Evolutionary conservation across 768 basidiomycete species (phyloP), one percentile per base, ranked within the genome.

Genomic region (Pleurotus djamor): DNA sequence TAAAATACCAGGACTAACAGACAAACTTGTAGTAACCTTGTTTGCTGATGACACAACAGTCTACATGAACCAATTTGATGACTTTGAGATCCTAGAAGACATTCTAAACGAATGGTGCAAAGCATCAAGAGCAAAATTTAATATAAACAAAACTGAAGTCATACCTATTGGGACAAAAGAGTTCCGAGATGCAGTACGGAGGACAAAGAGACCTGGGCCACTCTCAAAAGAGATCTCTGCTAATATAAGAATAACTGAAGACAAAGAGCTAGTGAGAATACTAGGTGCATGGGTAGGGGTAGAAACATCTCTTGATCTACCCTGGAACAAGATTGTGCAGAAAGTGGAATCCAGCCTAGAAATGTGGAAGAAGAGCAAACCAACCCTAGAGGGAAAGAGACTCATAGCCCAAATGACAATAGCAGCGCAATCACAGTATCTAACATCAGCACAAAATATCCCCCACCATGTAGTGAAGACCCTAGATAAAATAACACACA

Each of bases 31-130:
- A 0, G 64, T 65, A 2, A 69, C 65, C 0, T 70, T 80, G 0
- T 81, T 78, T 60, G 75, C 78, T 0, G 75, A 80, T 60, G 76
- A 80, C 60, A 79, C 77, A 6, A 72, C 71, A 1, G 69, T 71
- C 0, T 76, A 67, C 61, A 70, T 81, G 0, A 63, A 63, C 2
- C 64, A 68, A 43, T 8, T 59, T 0, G 76, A 80, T 50, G 49
- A 63, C 5, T 71, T 70, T 9, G 47, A 52, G 0, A 59, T 59
- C 0, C 68, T 82, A 0, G 36, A 63, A 2, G 0, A 35, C 0
- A 67, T 80, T 1, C 75, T 81, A 0, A 32, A 68, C 0, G 43
- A 38, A 0, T 83, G 81, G 81, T 83, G 76, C 59, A 16, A 14
- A 0, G 76, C 71, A 4, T 75, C 75, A 6, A 64, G 70, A 0